A percentile compares a stretch with the other conserved stretches of the same genome.
Conservation (phyloP, 2,329 filamentous ascomycete genomes). For the Colletotrichum limetticola region DNA sequence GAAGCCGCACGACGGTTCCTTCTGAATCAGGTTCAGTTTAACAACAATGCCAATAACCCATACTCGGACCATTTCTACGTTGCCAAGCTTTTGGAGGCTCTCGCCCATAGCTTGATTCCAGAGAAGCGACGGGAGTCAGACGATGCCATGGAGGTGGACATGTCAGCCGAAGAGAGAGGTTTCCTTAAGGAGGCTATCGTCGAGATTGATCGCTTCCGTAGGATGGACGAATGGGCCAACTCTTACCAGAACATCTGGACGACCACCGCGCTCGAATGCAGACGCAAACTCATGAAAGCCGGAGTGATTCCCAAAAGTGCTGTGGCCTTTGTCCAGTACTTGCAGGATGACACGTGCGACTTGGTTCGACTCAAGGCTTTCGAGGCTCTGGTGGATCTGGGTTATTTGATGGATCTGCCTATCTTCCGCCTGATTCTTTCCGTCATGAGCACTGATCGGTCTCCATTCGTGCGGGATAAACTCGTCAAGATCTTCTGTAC, state of each 20-base stretch:
- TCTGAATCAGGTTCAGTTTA: constrained; percentile 89
- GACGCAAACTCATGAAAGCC: constrained; percentile 72
- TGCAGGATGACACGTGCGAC: constrained; percentile 72
- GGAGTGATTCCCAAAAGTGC: constrained; percentile 66
- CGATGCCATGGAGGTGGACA: constrained; percentile 52
- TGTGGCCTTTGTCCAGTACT: constrained; percentile 70
- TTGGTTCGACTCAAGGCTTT: constrained; percentile 74
- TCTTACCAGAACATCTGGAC: constrained; percentile 77
- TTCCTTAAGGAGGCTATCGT: constrained; percentile 66
- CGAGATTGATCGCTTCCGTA: constrained; percentile 73
- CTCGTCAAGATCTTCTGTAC: constrained; percentile 69
- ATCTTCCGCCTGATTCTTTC: constrained; percentile 68
- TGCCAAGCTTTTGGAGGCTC: constrained; percentile 76
- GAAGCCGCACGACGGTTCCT: constrained; percentile 84
- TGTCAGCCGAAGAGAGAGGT: constrained; percentile 50
- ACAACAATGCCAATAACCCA: constrained; percentile 91
- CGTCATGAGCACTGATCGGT: constrained; percentile 69
- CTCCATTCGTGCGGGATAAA: constrained; percentile 69
- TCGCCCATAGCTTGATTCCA: constrained; percentile 69
- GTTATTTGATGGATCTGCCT: constrained; percentile 64
- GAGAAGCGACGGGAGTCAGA: constrained; percentile 47
- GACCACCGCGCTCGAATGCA: constrained; percentile 69
- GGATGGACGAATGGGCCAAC: constrained; percentile 75
- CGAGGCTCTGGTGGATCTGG: constrained; percentile 72
- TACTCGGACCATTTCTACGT: constrained; percentile 94